Conservation (phyloP, 1,284 basidiomycete genomes). For the Anthracocystis panici-leucophaei region DNA sequence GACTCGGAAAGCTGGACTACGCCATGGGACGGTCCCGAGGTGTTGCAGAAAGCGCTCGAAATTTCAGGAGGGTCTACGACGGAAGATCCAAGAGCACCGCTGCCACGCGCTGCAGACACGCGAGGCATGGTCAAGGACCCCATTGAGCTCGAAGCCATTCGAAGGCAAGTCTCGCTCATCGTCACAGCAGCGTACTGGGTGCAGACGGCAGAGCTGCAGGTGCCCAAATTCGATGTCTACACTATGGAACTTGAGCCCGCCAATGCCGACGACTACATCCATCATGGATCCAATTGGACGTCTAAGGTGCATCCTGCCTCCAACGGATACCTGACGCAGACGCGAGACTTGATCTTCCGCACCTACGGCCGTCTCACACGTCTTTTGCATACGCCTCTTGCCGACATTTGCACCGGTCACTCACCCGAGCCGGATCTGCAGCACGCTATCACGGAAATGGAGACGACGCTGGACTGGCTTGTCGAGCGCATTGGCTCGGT, state of each 20-base stretch:
- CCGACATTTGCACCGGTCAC: constrained; percentile 49
- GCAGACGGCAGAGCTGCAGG: constrained; percentile 48
- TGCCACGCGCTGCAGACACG: constrained; percentile 43
- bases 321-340: constrained; percentile 46
- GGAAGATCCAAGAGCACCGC: constrained; percentile 42
- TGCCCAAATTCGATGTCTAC: constrained; percentile 52
- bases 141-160: constrained; percentile 47
- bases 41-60: constrained; percentile 44
- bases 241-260: constrained; percentile 46
- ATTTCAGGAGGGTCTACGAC: constrained; percentile 32
- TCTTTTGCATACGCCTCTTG: constrained; percentile 55
- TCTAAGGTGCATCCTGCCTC: constrained; percentile 45
- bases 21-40: constrained; percentile 43
- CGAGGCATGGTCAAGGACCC: constrained; percentile 45
- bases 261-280: constrained; percentile 51
- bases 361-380: constrained; percentile 51
- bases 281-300: constrained; percentile 56
- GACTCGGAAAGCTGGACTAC: constrained; percentile 44
- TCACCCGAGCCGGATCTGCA: constrained; percentile 60
- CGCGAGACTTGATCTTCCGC: constrained; percentile 48
- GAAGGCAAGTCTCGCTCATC: constrained; percentile 37
- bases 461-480: constrained; percentile 48
- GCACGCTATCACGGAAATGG: constrained; percentile 54
- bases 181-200: constrained; percentile 49
- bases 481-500: constrained; percentile 42